phyloP scores from a whole-genome alignment of 768 basidiomycete genomes.

The Tylopilus felleus region DNA sequence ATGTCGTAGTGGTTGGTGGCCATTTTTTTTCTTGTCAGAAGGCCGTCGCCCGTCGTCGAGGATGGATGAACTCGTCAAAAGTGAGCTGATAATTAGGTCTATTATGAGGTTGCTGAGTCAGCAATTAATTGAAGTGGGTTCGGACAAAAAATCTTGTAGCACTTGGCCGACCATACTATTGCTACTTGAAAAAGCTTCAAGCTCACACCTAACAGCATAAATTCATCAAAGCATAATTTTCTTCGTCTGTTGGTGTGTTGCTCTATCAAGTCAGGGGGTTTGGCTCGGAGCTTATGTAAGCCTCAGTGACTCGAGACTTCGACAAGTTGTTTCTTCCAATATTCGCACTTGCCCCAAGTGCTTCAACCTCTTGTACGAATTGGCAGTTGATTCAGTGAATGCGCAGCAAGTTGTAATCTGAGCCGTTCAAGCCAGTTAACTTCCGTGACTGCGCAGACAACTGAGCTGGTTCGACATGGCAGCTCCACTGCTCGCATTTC shows the following conservation, averaged over 20 bases:
- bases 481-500: slow-evolving; percentile 53
- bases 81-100: background rate
- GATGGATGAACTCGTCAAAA: background rate
- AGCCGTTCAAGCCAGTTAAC: background rate
- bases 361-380: background rate
- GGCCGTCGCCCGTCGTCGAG: background rate
- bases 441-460: background rate
- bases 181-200: too few relatives aligned
- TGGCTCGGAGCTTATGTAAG: background rate
- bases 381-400: background rate
- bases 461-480: slow-evolving; percentile 19
- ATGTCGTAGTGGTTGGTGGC: slow-evolving; percentile 54
- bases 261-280: too few relatives aligned
- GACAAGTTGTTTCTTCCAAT: too few relatives aligned
- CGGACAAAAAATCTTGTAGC: background rate
- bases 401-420: slow-evolving; percentile 1
- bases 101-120: slow-evolving; percentile 15
- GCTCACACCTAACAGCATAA: too few relatives aligned
- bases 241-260: too few relatives aligned
- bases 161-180: too few relatives aligned
- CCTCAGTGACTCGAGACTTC: too few relatives aligned
- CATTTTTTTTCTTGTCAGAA: slow-evolving; percentile 7
- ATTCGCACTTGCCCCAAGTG: too few relatives aligned
- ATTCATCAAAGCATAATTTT: too few relatives aligned
- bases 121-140: slow-evolving; percentile 1